These are phyloP conservation scores for Penicilliopsis zonata DNA, from an alignment of 495 filamentous ascomycete genomes.

Conservation along the genomic window DNA sequence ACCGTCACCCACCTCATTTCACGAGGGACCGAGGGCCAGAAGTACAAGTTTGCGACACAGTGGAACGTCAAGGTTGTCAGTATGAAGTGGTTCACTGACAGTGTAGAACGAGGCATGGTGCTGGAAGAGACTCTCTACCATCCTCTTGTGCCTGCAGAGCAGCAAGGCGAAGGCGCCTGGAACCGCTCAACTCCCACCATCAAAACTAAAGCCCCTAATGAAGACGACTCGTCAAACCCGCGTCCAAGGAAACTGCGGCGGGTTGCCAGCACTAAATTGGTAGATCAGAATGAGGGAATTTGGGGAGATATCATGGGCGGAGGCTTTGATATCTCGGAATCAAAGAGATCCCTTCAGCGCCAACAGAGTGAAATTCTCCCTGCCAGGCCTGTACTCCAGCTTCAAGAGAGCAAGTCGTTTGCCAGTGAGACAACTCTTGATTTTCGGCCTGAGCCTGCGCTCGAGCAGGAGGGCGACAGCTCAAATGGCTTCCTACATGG, in stretches of 20 bases:
- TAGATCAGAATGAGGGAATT: conserved; percentile 64
- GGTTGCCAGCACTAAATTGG: conserved; percentile 66
- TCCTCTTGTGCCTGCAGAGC: conserved; percentile 49
- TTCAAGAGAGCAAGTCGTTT: conserved; percentile 30
- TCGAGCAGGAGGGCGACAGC: conserved; percentile 4
- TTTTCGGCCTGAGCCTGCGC: conserved; percentile 7
- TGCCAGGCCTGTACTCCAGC: conserved; percentile 7
- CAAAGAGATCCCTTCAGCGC: conserved; percentile 16
- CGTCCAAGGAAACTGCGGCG: conserved; percentile 59
- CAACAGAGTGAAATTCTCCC: conserved; percentile 18
- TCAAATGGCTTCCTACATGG: conserved; percentile 23
- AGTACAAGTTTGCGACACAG: conserved; percentile 71
- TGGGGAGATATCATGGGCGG: conserved; percentile 78
- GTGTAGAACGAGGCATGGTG: conserved; percentile 83
- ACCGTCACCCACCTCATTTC: conserved; percentile 78
- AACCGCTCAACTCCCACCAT: conserved; percentile 31
- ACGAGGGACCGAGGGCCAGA: conserved; percentile 63
- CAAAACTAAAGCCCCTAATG: conserved; percentile 14
- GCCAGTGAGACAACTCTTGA: conserved; percentile 27
- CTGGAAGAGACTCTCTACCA: conserved; percentile 77
- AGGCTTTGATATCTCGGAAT: conserved; percentile 20
- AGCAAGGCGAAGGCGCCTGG: conserved; percentile 74
- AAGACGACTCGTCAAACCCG: conserved; percentile 16
- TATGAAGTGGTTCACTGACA: conserved; percentile 75
- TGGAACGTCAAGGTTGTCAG: conserved; percentile 73